Evolutionary conservation across 345 rosid species (phyloP).

Genomic region (Arabis alpina): DNA sequence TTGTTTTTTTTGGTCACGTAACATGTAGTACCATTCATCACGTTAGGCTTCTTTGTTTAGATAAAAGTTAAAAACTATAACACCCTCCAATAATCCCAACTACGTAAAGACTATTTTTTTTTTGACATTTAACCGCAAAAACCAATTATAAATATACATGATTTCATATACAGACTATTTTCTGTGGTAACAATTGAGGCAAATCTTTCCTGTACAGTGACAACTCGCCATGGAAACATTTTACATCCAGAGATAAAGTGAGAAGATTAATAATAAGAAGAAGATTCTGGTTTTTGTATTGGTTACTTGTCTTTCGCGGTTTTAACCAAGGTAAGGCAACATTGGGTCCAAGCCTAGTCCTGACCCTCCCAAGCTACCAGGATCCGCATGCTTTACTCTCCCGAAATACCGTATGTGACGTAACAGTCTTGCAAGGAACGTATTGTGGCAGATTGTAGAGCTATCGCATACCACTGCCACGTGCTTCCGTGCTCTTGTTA

Average conservation of each 20-base stretch:
- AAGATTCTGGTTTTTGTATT: neutral
- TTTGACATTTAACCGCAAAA: neutral
- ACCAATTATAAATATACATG: slow-evolving; percentile 33
- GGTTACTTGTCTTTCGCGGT: too few species aligned
- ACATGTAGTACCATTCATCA: too few species aligned
- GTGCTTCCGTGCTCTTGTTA: slow-evolving; percentile 86
- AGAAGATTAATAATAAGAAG: neutral
- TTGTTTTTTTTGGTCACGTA: too few species aligned
- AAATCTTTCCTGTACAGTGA: slow-evolving; percentile 39
- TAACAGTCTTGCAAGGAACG: slow-evolving; percentile 86
- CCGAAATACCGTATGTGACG: slow-evolving; percentile 89
- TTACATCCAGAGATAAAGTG: neutral
- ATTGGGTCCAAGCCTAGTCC: slow-evolving; percentile 92
- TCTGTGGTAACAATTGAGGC: slow-evolving; percentile 36
- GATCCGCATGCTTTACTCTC: slow-evolving; percentile 86
- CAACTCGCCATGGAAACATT: slow-evolving; percentile 35
- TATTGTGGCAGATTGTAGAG: slow-evolving; percentile 90
- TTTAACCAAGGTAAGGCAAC: slow-evolving; percentile 75
- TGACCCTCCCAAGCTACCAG: slow-evolving; percentile 76
- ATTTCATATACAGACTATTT: slow-evolving; percentile 37
- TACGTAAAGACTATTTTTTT: neutral
- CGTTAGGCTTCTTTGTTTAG: too few species aligned
- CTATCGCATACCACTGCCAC: slow-evolving; percentile 94
- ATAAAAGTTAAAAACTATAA: too few species aligned
- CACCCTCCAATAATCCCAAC: neutral